phyloP scores from a whole-genome alignment of 2,329 filamentous ascomycete species.

The Ophiostoma ips region DNA sequence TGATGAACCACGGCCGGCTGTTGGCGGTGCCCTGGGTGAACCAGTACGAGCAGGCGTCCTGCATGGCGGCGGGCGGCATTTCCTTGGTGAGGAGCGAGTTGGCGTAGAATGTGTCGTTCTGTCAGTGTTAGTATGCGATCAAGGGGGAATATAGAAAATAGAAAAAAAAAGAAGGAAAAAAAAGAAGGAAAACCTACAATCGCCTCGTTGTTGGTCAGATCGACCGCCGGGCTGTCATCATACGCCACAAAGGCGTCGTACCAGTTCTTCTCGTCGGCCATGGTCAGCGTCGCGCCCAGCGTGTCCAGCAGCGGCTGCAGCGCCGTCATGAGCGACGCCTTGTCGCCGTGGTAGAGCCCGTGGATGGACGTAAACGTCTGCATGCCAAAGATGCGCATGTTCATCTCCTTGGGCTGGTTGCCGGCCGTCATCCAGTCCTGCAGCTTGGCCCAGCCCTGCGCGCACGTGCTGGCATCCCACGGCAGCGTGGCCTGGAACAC shows the following conservation, averaged over 20 bases:
- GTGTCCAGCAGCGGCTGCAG: constrained; percentile 16
- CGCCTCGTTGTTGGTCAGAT: constrained; percentile 14
- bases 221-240: constrained; percentile 16
- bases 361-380: constrained; percentile 13
- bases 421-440: constrained; percentile 17
- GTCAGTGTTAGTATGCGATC: constrained; percentile 16
- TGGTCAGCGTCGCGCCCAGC: constrained; percentile 15
- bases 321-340: constrained; percentile 7
- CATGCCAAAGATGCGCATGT: constrained; percentile 19
- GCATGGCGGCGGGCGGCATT: constrained; percentile 15
- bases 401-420: constrained; percentile 18
- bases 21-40: constrained; percentile 11
- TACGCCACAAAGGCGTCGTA: constrained; percentile 20
- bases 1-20: constrained; percentile 21
- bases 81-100: constrained; percentile 18
- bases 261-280: constrained; percentile 16
- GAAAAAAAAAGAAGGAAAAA: too few relatives aligned
- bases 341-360: constrained; percentile 18
- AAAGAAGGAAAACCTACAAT: too few relatives aligned
- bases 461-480: constrained; percentile 15
- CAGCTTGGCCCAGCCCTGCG: constrained; percentile 14
- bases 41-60: constrained; percentile 19
- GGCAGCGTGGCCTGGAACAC: constrained; percentile 17
- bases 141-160: too few relatives aligned
- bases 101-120: constrained; percentile 20